A percentile compares a stretch with the other conserved stretches of the same genome.
Conservation (phyloP, 331 rosid genomes). For the Erythrophleum ivorense region DNA sequence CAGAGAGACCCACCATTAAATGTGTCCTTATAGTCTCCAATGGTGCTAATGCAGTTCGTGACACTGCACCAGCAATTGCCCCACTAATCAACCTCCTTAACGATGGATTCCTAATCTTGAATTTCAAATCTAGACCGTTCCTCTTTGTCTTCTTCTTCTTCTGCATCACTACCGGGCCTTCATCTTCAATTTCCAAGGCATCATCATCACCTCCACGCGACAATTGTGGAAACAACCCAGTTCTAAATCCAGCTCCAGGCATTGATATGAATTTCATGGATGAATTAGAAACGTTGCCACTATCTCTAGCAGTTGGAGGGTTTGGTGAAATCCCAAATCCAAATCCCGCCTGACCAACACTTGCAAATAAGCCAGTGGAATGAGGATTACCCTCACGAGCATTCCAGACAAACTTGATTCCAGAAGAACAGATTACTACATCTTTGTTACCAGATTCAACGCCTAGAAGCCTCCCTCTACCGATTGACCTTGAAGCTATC, state of each 20-base stretch:
- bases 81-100: slow-evolving; percentile 76
- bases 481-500: slow-evolving; percentile 35
- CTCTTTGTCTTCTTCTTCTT: slow-evolving; percentile 36
- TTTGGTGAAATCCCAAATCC: slow-evolving; percentile 59
- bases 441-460: slow-evolving; percentile 38
- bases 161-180: slow-evolving; percentile 19
- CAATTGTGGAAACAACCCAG: slow-evolving; percentile 33
- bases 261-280: slow-evolving; percentile 54
- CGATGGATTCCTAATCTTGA: slow-evolving; percentile 62
- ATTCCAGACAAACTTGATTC: slow-evolving; percentile 49
- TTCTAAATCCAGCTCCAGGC: slow-evolving; percentile 36
- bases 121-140: slow-evolving; percentile 51
- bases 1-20: slow-evolving; percentile 71
- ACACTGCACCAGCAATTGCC: slow-evolving; percentile 79
- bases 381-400: slow-evolving; percentile 36
- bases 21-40: slow-evolving; percentile 73
- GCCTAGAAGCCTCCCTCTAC: slow-evolving; percentile 25
- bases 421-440: slow-evolving; percentile 47
- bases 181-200: slow-evolving; percentile 47
- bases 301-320: slow-evolving; percentile 45
- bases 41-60: slow-evolving; percentile 66
- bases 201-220: slow-evolving; percentile 22
- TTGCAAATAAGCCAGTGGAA: slow-evolving; percentile 67
- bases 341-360: slow-evolving; percentile 64
- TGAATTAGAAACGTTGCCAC: slow-evolving; percentile 44